Evolutionary conservation across 2,329 filamentous ascomycete genomes (phyloP).

Genomic region (Penicillium sclerotigenum): DNA sequence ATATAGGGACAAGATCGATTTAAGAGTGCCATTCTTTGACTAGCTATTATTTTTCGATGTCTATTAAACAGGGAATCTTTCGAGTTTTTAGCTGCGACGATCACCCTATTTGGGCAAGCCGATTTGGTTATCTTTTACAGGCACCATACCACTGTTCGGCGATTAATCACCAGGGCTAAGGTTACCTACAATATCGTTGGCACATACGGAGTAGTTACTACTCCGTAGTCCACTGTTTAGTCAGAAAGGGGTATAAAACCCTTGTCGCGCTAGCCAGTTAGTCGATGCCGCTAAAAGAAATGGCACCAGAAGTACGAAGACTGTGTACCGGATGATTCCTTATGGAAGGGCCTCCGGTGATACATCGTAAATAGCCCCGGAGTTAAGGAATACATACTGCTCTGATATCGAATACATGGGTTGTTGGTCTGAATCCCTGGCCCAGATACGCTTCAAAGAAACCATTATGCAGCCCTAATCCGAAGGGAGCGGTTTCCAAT

Average conservation of each 20-base stretch:
- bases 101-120: neutral
- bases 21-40: neutral
- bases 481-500: no score
- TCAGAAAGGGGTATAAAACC: neutral
- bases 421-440: neutral
- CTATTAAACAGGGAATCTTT: neutral
- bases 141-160: neutral
- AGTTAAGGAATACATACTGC: neutral
- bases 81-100: neutral
- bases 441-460: neutral
- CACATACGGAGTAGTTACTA: no score
- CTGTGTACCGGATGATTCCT: neutral
- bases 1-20: neutral
- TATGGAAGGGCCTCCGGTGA: neutral
- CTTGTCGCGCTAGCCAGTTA: neutral
- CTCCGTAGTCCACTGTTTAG: neutral
- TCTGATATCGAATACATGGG: neutral
- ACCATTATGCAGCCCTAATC: no score
- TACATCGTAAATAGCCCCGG: conserved; percentile 11
- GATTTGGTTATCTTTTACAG: neutral
- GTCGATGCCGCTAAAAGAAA: neutral
- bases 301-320: neutral
- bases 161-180: neutral
- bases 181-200: neutral
- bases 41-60: neutral